Percentiles rank a stretch among this genome's conserved stretches.
Conservation (phyloP, 495 filamentous ascomycete genomes). For the Xylaria telfairii region DNA sequence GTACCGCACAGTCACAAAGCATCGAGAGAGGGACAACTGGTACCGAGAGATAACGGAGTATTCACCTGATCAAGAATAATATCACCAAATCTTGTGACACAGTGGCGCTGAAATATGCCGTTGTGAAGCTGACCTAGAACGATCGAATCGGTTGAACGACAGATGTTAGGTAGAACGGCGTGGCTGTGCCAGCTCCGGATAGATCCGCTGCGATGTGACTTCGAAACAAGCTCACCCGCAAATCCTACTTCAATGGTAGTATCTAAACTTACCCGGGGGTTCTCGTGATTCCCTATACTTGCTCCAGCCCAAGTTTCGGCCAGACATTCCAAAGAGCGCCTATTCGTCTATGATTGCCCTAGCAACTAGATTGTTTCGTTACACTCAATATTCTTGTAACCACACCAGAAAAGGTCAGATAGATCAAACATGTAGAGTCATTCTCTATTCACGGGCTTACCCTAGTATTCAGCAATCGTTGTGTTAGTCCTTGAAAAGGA, state of each 20-base stretch:
- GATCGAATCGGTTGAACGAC: conserved; percentile 5
- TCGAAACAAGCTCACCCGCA: background rate
- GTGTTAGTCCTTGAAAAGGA: background rate
- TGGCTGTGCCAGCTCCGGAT: conserved; percentile 22
- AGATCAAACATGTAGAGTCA: background rate
- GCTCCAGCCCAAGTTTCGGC: background rate
- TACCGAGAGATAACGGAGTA: background rate
- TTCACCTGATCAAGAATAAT: background rate
- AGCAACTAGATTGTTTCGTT: background rate
- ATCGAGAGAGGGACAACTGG: background rate
- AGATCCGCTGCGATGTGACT: conserved; percentile 26
- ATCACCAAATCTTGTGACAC: background rate
- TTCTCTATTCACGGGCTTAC: background rate
- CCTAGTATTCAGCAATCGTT: background rate
- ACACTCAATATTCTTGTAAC: conserved; percentile 1
- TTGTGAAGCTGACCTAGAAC: conserved; percentile 20
- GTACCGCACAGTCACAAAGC: background rate
- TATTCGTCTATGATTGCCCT: background rate
- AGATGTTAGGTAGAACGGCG: conserved; percentile 1
- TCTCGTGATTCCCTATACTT: background rate
- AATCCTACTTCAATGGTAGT: conserved; percentile 10
- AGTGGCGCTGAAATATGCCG: background rate
- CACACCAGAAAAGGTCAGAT: background rate
- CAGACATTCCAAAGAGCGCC: background rate
- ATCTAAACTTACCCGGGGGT: conserved; percentile 18